Conservation (phyloP, 768 basidiomycete species). For the Trametes gibbosa region DNA sequence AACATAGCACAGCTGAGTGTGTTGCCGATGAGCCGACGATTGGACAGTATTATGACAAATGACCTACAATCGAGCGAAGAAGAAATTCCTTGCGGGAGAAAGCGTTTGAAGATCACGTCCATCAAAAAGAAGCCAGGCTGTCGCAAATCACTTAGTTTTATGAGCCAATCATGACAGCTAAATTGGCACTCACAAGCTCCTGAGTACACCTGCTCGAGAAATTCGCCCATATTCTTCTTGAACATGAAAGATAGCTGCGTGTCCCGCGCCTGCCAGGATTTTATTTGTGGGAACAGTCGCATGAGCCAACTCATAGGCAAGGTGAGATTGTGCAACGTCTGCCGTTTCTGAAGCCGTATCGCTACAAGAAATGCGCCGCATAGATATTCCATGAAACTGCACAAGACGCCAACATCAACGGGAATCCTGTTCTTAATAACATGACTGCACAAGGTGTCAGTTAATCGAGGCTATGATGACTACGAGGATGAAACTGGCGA, state of each 20-base stretch:
- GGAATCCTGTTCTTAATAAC: slow-evolving; percentile 36
- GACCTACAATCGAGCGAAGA: slow-evolving; percentile 49
- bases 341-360: slow-evolving; percentile 21
- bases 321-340: slow-evolving; percentile 42
- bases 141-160: background rate
- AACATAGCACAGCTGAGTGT: slow-evolving; percentile 43
- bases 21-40: background rate
- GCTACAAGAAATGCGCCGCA: slow-evolving; percentile 41
- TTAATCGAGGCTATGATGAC: background rate
- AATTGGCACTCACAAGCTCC: background rate
- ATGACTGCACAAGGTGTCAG: slow-evolving; percentile 35
- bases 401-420: slow-evolving; percentile 48
- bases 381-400: slow-evolving; percentile 49
- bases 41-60: background rate
- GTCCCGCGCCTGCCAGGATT: background rate
- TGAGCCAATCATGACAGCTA: background rate
- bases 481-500: background rate
- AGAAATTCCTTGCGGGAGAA: slow-evolving; percentile 29
- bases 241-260: slow-evolving; percentile 8
- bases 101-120: background rate
- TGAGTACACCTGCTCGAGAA: slow-evolving; percentile 15
- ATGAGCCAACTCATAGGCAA: slow-evolving; percentile 52
- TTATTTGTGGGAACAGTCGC: background rate
- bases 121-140: slow-evolving; percentile 15
- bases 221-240: slow-evolving; percentile 1